These are phyloP conservation scores for Rosa rugosa DNA, from an alignment of 306 rosid genomes.

Conservation along the genomic window DNA sequence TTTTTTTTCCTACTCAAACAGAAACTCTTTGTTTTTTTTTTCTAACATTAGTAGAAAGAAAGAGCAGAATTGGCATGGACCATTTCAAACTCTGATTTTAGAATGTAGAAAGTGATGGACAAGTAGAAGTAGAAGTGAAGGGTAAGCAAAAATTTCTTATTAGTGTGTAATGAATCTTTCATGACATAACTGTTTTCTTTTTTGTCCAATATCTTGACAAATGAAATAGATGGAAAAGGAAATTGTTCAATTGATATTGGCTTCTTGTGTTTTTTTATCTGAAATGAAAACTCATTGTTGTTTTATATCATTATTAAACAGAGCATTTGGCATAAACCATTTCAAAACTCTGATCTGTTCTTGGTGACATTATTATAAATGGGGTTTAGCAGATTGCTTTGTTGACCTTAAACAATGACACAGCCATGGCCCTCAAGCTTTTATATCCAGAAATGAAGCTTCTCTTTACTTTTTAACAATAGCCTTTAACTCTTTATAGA, in stretches of 20 bases:
- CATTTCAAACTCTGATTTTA: neutral
- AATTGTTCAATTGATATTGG: neutral
- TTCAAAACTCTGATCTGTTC: neutral
- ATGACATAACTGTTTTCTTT: neutral
- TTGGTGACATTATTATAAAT: neutral
- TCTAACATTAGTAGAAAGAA: neutral
- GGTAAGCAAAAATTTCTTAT: neutral
- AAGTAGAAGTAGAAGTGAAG: neutral
- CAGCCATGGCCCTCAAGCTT: neutral
- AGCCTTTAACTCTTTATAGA: neutral
- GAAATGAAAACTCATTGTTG: neutral
- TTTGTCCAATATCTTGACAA: neutral
- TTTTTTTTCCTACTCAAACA: no score
- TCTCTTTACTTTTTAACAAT: neutral
- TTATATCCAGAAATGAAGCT: constrained; percentile 1
- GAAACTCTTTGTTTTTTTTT: no score
- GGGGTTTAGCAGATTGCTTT: neutral
- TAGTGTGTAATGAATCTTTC: neutral
- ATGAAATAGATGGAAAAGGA: neutral
- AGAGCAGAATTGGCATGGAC: neutral
- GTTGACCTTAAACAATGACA: neutral
- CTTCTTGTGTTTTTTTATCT: neutral
- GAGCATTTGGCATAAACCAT: neutral
- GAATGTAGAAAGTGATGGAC: neutral
- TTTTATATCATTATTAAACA: neutral